Evolutionary conservation across 208 protist species (phyloP).

Genomic region (Trypanosoma boissoni): DNA sequence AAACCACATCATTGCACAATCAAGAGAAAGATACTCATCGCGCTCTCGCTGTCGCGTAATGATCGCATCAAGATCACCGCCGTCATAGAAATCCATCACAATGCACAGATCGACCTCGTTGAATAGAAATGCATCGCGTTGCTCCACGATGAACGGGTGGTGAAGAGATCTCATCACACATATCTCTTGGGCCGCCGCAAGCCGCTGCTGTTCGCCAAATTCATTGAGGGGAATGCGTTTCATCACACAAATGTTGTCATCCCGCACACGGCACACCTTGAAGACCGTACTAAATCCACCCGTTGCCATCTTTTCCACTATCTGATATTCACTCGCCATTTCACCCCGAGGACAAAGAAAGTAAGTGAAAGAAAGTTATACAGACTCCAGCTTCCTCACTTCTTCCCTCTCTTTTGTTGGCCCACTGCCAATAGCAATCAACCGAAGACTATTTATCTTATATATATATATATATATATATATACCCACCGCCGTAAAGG

Average conservation of each 20-base stretch:
- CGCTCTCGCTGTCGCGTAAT: constrained; percentile 56
- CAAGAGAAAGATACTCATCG: constrained; percentile 62
- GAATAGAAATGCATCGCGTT: constrained; percentile 81
- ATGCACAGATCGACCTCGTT: constrained; percentile 81
- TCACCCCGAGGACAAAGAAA: neutral
- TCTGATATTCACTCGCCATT: constrained; percentile 55
- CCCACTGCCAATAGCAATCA: too few relatives aligned
- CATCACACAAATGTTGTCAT: constrained; percentile 69
- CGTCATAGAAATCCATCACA: constrained; percentile 91
- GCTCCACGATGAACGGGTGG: constrained; percentile 78
- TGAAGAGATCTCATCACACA: constrained; percentile 71
- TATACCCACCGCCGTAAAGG: too few relatives aligned
- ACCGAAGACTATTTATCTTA: too few relatives aligned
- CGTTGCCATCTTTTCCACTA: constrained; percentile 79
- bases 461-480: too few relatives aligned
- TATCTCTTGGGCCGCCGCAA: constrained; percentile 71
- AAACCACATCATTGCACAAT: constrained; percentile 80
- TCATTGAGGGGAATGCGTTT: constrained; percentile 79
- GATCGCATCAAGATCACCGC: constrained; percentile 78
- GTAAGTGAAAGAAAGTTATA: neutral
- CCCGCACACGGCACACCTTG: constrained; percentile 48
- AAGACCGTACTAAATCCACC: constrained; percentile 86
- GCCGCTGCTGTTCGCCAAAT: constrained; percentile 49
- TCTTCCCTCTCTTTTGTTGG: too few relatives aligned
- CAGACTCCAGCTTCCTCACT: too few relatives aligned